phyloP scores from a whole-genome alignment of 768 basidiomycete genomes.

The Calvatia gigantea region DNA sequence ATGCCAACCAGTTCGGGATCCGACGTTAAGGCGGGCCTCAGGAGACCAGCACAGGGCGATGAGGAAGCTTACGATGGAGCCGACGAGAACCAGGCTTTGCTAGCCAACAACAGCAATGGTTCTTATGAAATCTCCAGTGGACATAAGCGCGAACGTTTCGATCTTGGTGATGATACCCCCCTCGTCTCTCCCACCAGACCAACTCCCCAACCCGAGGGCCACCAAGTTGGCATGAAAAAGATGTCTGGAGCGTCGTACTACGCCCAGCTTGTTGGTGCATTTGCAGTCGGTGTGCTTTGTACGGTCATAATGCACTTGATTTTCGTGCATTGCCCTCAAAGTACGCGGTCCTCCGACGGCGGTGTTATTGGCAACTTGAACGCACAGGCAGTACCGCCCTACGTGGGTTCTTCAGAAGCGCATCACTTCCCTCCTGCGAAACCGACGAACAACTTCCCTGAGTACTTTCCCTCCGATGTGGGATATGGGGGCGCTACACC shows the following conservation, averaged over 20 bases:
- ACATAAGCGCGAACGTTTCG: background rate
- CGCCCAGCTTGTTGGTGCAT: constrained; percentile 7
- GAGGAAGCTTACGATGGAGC: constrained; percentile 4
- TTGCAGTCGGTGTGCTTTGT: constrained; percentile 9
- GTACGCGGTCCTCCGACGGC: background rate
- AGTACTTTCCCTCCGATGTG: constrained; percentile 72
- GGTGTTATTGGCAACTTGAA: background rate
- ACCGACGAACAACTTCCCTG: constrained; percentile 70
- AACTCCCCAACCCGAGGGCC: background rate
- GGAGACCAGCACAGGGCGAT: constrained; percentile 2
- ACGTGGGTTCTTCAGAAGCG: constrained; percentile 67
- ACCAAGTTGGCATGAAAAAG: constrained; percentile 3
- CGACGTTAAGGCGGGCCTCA: constrained; percentile 1
- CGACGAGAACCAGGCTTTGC: constrained; percentile 9
- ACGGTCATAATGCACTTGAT: constrained; percentile 6
- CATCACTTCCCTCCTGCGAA: constrained; percentile 70
- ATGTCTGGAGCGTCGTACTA: constrained; percentile 4
- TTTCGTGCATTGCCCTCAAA: background rate
- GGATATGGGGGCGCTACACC: constrained; percentile 78
- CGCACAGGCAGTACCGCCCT: constrained; percentile 47
- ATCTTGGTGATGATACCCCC: background rate
- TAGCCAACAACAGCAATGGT: background rate
- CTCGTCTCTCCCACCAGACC: background rate
- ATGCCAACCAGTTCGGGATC: background rate
- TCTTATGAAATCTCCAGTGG: background rate